phyloP scores from a whole-genome alignment of 306 rosid species.

The Prunus campanulata region DNA sequence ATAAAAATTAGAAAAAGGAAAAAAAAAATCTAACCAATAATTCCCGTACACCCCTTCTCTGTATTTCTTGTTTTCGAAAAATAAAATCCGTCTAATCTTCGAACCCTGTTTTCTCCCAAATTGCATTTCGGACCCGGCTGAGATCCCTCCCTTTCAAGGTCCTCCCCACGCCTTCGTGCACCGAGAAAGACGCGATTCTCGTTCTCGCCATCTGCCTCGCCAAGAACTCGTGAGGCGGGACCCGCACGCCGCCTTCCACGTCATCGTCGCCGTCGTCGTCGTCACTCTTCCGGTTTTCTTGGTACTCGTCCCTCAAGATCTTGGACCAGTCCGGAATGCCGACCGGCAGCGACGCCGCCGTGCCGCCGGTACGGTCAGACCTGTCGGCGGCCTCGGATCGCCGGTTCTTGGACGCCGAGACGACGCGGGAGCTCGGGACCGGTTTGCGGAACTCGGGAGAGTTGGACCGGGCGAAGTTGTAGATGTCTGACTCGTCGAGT shows the following conservation, averaged over 20 bases:
- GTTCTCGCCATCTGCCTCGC: slow-evolving; percentile 68
- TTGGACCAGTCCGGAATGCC: slow-evolving; percentile 90
- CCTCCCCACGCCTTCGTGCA: slow-evolving; percentile 89
- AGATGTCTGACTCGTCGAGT: slow-evolving; percentile 74
- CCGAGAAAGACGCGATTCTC: slow-evolving; percentile 77
- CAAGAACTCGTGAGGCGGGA: slow-evolving; percentile 88
- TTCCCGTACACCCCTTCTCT: slow-evolving; percentile 18
- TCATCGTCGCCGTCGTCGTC: slow-evolving; percentile 37
- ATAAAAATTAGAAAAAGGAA: background rate
- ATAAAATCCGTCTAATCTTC: slow-evolving; percentile 36
- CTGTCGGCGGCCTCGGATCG: background rate
- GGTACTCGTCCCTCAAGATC: slow-evolving; percentile 68
- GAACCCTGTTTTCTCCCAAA: slow-evolving; percentile 91
- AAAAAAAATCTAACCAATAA: slow-evolving; percentile 13
- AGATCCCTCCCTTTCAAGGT: slow-evolving; percentile 92
- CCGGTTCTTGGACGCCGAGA: slow-evolving; percentile 20
- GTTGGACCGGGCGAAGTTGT: slow-evolving; percentile 41
- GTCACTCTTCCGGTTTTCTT: slow-evolving; percentile 32
- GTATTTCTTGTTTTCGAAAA: background rate
- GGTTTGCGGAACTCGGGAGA: slow-evolving; percentile 67
- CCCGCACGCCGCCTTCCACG: slow-evolving; percentile 25
- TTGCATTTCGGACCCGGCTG: slow-evolving; percentile 75
- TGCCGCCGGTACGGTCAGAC: slow-evolving; percentile 31
- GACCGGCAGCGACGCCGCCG: slow-evolving; percentile 62
- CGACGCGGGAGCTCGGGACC: slow-evolving; percentile 20